A percentile compares a stretch with the other conserved stretches of the same genome.
Evolutionary conservation across 2,329 filamentous ascomycete species (phyloP).

Genomic region (Drechslerella dactyloides): DNA sequence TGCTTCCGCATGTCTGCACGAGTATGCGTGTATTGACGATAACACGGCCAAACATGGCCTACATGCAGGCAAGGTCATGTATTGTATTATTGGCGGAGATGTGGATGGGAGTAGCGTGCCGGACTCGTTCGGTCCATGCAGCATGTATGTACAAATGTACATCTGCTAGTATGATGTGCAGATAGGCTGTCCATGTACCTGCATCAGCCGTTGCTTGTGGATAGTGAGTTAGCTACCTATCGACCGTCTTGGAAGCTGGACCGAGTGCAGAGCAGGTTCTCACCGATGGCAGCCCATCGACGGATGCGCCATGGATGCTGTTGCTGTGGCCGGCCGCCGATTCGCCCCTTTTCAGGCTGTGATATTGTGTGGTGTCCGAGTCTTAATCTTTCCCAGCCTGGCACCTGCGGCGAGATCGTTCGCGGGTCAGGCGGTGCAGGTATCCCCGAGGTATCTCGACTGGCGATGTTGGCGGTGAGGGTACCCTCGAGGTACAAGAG

Average conservation of each 20-base stretch:
- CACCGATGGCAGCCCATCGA: not conserved
- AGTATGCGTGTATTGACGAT: not conserved
- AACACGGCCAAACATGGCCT: too few species aligned
- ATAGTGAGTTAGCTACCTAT: not conserved
- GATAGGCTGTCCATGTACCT: not conserved
- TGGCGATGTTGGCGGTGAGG: not conserved
- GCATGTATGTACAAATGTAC: conserved; percentile 11
- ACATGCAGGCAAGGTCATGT: too few species aligned
- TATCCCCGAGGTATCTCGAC: conserved; percentile 6
- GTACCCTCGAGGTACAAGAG: not conserved
- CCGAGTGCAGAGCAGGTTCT: too few species aligned
- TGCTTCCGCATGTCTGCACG: not conserved
- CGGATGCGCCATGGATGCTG: not conserved
- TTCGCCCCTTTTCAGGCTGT: conserved; percentile 25
- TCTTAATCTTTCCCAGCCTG: conserved; percentile 18
- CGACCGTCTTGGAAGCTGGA: not conserved
- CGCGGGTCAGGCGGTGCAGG: not conserved
- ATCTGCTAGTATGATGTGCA: not conserved
- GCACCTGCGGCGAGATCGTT: conserved; percentile 8
- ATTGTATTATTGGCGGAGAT: too few species aligned
- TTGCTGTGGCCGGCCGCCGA: conserved; percentile 10
- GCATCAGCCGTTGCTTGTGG: conserved; percentile 3
- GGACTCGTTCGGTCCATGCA: not conserved
- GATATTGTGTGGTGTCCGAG: not conserved
- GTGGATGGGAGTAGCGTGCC: too few species aligned